Base-by-base conservation (phyloP, 2,329 filamentous ascomycete species). In the Fusarium brachygibbosum region DNA sequence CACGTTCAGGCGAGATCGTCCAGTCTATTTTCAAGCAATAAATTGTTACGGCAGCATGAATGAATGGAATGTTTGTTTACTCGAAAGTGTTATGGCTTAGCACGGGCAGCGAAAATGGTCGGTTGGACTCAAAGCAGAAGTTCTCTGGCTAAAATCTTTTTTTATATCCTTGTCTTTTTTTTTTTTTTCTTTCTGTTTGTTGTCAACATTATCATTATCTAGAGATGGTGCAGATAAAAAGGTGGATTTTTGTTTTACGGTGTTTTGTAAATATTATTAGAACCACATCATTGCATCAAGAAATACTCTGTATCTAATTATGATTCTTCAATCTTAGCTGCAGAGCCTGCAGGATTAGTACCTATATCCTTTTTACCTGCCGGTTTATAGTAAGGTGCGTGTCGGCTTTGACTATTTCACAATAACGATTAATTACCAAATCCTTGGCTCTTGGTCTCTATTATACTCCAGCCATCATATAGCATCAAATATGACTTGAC, bases 1-100 rank as follows among this genome's bases (percentile, higher is more conserved):
- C 90, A 28, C 84, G 93, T 56, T 91, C 91, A 34, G 92, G 91
- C 28, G 92, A 96, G 81, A 89, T 96, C 76, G 91, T 95, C 19
- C 80, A 90, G 63, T 91, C 89, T 35, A 90, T 96, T 64, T 96
- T 96, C 78, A 70, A 75, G 58, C 66, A 75, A 57, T 75, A 75
- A 73, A 72, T 44, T 48, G 37, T 58, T 38, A 70, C 52, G 66
- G 68, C 57, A 63, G 64, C 61, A 72, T 66, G 66, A 68, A 53
- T 64, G 56, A 63, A 71, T 63, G 50, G 61, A 37, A 51, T 51
- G 23, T 51, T 51, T 51, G 23, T 51, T 51, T 65, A 68, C 58
- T 37, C 64, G 55, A 57, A 46, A 71, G 59, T 73, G 72, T 73
- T 62, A 73, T 70, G 45, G 62, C 66, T 60, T 63, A 60, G 49